phyloP scores from a whole-genome alignment of 192 early-diverging fungal species.

The Podochytrium sp. region DNA sequence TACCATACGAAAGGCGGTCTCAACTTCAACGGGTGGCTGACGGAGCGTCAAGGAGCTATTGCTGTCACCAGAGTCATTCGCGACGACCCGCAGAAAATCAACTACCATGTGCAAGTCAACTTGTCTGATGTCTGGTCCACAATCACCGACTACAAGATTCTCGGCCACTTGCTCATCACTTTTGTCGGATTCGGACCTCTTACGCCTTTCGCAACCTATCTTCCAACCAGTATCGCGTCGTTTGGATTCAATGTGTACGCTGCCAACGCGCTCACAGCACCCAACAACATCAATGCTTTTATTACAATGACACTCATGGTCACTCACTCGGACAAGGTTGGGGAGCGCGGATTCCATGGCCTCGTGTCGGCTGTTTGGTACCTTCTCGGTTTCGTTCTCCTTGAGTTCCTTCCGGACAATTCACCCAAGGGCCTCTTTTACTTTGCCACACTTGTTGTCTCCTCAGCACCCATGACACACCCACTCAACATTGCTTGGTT shows the following conservation, averaged over 20 bases:
- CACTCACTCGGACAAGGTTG: slow-evolving; percentile 10
- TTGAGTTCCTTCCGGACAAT: slow-evolving; percentile 25
- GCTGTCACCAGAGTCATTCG: slow-evolving; percentile 63
- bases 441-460: slow-evolving; percentile 17
- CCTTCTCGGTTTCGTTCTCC: slow-evolving; percentile 33
- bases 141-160: slow-evolving; percentile 34
- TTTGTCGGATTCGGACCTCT: slow-evolving; percentile 13
- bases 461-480: slow-evolving; percentile 26
- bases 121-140: slow-evolving; percentile 24
- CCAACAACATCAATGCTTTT: slow-evolving; percentile 16
- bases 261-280: slow-evolving; percentile 39
- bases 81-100: slow-evolving; percentile 59
- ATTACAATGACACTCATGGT: slow-evolving; percentile 28
- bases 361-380: slow-evolving; percentile 20
- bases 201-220: slow-evolving; percentile 30
- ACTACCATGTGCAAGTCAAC: slow-evolving; percentile 13
- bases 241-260: slow-evolving; percentile 38
- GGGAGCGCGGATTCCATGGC: slow-evolving; percentile 30
- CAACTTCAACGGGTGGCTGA: slow-evolving; percentile 22
- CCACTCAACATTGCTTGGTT: slow-evolving; percentile 39
- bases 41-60: slow-evolving; percentile 58
- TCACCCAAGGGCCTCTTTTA: slow-evolving; percentile 9
- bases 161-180: slow-evolving; percentile 31
- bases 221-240: slow-evolving; percentile 35
- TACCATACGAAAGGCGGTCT: slow-evolving; percentile 18